These are phyloP conservation scores for Puya raimondii DNA, from an alignment of 176 grass and related monocot species.

Conservation along the genomic window DNA sequence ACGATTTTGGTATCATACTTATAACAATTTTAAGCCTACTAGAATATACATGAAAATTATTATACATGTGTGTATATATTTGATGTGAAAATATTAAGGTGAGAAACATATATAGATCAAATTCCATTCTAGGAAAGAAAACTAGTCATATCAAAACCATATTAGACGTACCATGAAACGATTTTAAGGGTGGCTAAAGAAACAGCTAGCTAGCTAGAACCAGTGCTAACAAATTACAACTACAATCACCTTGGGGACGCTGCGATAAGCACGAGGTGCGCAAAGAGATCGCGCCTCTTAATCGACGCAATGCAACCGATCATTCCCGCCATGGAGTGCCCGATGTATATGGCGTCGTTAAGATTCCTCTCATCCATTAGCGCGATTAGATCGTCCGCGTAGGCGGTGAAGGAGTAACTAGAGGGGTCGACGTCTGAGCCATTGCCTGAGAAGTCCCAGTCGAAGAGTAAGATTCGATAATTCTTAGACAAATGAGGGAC, in stretches of 20 bases:
- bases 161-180: no score
- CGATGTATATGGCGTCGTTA: conserved; percentile 34
- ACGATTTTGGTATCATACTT: no score
- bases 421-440: not conserved
- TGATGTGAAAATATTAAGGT: no score
- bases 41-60: no score
- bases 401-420: conserved; percentile 44
- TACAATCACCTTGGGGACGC: conserved; percentile 51
- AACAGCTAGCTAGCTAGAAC: not conserved
- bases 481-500: conserved; percentile 35
- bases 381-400: conserved; percentile 40
- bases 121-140: no score
- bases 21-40: no score
- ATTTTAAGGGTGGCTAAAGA: not conserved
- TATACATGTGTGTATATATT: no score
- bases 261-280: conserved; percentile 54
- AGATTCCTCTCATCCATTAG: conserved; percentile 50
- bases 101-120: no score
- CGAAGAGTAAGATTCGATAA: conserved; percentile 68
- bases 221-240: not conserved
- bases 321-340: conserved; percentile 88
- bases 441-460: conserved; percentile 60
- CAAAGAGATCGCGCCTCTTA: conserved; percentile 57
- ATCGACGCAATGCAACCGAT: conserved; percentile 70
- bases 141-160: no score